Conservation (phyloP, 2,329 filamentous ascomycete genomes). For the Thyridium curvatum region DNA sequence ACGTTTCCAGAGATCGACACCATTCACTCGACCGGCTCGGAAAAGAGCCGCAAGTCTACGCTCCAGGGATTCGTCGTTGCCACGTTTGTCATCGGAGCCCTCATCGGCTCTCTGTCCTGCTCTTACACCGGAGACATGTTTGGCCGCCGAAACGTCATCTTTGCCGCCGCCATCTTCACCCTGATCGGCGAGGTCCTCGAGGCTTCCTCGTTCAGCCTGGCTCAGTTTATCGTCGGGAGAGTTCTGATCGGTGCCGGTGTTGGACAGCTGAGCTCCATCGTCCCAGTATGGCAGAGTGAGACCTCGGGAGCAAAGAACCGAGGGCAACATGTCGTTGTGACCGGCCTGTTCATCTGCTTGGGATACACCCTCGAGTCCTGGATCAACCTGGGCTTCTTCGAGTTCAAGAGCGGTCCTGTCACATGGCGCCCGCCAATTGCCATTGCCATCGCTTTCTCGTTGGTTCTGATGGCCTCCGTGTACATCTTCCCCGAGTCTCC, state of each 20-base stretch:
- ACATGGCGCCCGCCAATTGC: conserved; percentile 24
- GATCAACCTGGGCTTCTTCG: conserved; percentile 8
- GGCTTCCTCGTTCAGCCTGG: conserved; percentile 36
- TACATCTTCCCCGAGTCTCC: conserved; percentile 26
- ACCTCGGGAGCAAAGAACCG: conserved; percentile 13
- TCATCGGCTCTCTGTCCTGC: conserved; percentile 12
- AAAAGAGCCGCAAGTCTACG: conserved; percentile 30
- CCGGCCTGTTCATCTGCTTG: conserved; percentile 10
- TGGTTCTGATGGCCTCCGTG: conserved; percentile 22
- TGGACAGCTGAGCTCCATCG: conserved; percentile 40
- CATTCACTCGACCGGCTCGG: conserved; percentile 28
- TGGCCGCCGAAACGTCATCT: conserved; percentile 43
- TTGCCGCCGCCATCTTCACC: conserved; percentile 40
- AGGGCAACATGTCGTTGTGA: conserved; percentile 14
- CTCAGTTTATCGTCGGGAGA: conserved; percentile 43
- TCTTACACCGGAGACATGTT: conserved; percentile 35
- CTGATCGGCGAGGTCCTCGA: conserved; percentile 41
- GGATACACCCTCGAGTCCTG: conserved; percentile 8
- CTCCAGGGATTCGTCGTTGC: conserved; percentile 17
- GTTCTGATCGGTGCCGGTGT: conserved; percentile 43
- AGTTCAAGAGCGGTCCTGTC: conserved; percentile 4
- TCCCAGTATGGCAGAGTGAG: conserved; percentile 17
- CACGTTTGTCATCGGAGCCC: conserved; percentile 13
- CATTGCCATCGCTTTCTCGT: conserved; percentile 22
- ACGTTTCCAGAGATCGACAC: conserved; percentile 45